Evolutionary conservation across 179 eudicot genomes (phyloP), one percentile per base, ranked within the genome.

Genomic region (Beta macrorhiza): DNA sequence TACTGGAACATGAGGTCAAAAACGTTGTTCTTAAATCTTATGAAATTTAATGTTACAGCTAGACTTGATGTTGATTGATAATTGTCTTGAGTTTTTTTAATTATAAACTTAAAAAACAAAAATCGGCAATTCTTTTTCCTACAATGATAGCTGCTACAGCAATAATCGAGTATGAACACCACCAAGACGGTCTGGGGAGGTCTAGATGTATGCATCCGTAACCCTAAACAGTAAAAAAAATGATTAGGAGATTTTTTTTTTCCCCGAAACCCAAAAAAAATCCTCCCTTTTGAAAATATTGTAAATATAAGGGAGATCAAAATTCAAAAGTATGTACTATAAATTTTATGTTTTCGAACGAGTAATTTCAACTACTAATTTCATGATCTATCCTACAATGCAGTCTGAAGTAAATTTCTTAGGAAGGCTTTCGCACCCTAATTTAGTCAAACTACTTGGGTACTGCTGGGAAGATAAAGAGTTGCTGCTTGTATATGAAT

Each of bases 371-470:
- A 61, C 12, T 61, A 22, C 20, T 62, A 5, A 63, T n/a, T 20
- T 52, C 52, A 3, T 49, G 9, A n/a, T 55, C 72, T 67, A 56
- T 64, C 32, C 1, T 13, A 16, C 22, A 64, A 49, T 77, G 86
- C 91, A 93, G 98, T 82, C 97, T 2, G 98, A 93, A 83, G 91
- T 93, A 79, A 87, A 91, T 63, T 92, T 93, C 84, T 80, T 93
- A 71, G 98, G 97, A 77, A 90, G 91, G 78, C 91, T 91, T 81
- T 93, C 92, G 52, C 98, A 93, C 85, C 98, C 92, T 0, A 93
- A 92, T 80, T 82, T 93, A 80, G 97, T 93, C 10, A 93, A 82
- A 84, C 85, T 92, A 80, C 84, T 91, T 78, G 97, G 97, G 4
- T 92, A 91, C 74, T 92, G 97, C 77, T 90, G 86, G 88, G 94